These are phyloP conservation scores for Aschersonia sp. DNA, from an alignment of 2,329 filamentous ascomycete genomes.

Conservation along the genomic window DNA sequence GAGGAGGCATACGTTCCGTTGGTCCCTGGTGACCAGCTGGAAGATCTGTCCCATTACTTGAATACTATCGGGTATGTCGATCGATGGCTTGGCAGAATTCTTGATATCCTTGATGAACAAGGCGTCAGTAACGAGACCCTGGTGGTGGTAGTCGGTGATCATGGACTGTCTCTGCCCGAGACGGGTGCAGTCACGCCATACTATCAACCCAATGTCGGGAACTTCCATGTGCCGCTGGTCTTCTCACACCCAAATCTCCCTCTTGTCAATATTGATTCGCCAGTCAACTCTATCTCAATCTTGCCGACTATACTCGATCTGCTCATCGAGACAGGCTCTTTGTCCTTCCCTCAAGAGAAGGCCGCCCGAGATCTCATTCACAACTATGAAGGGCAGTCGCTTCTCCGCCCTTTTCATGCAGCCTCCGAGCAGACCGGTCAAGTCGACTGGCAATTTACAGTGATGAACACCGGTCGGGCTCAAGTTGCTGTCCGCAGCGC, in stretches of 20 bases:
- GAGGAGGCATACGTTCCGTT: constrained; percentile 13
- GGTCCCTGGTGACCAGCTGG: constrained; percentile 9
- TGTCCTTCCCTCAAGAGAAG: constrained; percentile 10
- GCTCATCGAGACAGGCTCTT: constrained; percentile 17
- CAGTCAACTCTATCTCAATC: constrained; percentile 17
- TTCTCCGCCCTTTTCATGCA: constrained; percentile 15
- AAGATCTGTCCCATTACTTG: constrained; percentile 17
- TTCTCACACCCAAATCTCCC: constrained; percentile 19
- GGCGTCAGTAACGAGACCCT: constrained; percentile 17
- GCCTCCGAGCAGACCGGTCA: constrained; percentile 7
- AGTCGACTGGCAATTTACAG: constrained; percentile 11
- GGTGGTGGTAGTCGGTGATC: constrained; percentile 17
- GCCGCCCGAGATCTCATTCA: constrained; percentile 15
- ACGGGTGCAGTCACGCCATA: constrained; percentile 16
- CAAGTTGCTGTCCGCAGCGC: constrained; percentile 10
- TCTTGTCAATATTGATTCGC: constrained; percentile 14
- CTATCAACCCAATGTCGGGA: constrained; percentile 17
- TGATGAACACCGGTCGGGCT: constrained; percentile 12
- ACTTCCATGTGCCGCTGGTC: constrained; percentile 18
- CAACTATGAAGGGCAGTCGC: constrained; percentile 21
- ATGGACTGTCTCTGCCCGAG: constrained; percentile 17
- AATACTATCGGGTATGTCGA: constrained; percentile 18
- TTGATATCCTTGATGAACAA: constrained; percentile 15
- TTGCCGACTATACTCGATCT: constrained; percentile 20
- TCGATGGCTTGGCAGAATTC: constrained; percentile 16